Evolutionary conservation across 169 alveolate genomes (phyloP).

Genomic region (Plasmodium vivax): DNA sequence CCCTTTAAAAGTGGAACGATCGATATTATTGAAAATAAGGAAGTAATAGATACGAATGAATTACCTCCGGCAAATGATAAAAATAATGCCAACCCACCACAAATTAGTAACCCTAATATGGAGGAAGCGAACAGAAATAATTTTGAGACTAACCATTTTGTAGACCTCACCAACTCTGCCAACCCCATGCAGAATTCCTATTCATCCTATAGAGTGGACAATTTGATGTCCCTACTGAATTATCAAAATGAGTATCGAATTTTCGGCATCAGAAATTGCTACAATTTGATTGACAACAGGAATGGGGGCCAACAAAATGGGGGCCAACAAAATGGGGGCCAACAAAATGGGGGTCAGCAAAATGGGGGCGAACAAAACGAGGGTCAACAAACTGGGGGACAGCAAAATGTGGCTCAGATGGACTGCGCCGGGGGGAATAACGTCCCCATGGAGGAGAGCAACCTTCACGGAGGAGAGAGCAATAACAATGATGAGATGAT

Average conservation of each 20-base stretch:
- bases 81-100: conserved; percentile 31
- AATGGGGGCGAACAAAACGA: too few species aligned
- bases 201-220: conserved; percentile 44
- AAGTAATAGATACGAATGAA: conserved; percentile 45
- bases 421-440: conserved; percentile 2
- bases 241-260: conserved; percentile 69
- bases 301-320: conserved; percentile 4
- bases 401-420: neutral
- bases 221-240: conserved; percentile 42
- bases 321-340: neutral
- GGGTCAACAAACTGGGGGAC: too few species aligned
- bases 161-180: conserved; percentile 24
- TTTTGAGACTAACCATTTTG: conserved; percentile 33
- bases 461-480: neutral
- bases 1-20: conserved; percentile 62
- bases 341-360: conserved; percentile 2
- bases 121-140: conserved; percentile 26
- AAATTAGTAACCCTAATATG: neutral
- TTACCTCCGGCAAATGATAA: conserved; percentile 49
- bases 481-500: neutral
- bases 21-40: conserved; percentile 70
- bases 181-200: conserved; percentile 40
- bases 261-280: conserved; percentile 68
- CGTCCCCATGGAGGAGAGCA: neutral
- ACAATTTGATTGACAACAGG: conserved; percentile 30